These are phyloP conservation scores for Phaeosphaeriaceae sp. DNA, from an alignment of 2,329 filamentous ascomycete genomes.

Conservation along the genomic window DNA sequence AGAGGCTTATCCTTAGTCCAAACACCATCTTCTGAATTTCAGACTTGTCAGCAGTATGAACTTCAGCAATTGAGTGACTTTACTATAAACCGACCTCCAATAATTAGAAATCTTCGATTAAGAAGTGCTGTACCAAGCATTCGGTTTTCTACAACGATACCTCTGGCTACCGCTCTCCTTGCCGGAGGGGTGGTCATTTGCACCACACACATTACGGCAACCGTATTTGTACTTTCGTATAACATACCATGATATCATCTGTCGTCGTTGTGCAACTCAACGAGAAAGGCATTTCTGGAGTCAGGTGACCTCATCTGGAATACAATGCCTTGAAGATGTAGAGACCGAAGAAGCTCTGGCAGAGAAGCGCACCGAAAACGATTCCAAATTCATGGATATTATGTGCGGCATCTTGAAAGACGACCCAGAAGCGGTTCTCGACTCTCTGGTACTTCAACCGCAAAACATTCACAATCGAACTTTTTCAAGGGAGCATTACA, in stretches of 20 bases:
- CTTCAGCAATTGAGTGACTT: background rate
- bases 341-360: background rate
- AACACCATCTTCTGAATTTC: background rate
- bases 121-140: background rate
- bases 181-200: background rate
- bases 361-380: background rate
- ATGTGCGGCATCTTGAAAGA: background rate
- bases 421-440: slow-evolving; percentile 1
- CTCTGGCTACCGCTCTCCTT: background rate
- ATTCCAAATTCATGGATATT: slow-evolving; percentile 1
- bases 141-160: background rate
- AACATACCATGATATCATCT: background rate
- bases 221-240: background rate
- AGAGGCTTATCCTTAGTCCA: background rate
- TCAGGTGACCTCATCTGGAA: background rate
- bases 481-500: background rate
- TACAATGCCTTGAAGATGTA: background rate
- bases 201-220: background rate
- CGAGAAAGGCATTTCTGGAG: background rate
- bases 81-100: background rate
- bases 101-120: background rate
- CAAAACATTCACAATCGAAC: background rate
- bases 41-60: background rate
- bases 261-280: background rate
- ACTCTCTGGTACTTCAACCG: background rate